Evolutionary conservation across 495 filamentous ascomycete species (phyloP).

Genomic region (Trichoderma gamsii): DNA sequence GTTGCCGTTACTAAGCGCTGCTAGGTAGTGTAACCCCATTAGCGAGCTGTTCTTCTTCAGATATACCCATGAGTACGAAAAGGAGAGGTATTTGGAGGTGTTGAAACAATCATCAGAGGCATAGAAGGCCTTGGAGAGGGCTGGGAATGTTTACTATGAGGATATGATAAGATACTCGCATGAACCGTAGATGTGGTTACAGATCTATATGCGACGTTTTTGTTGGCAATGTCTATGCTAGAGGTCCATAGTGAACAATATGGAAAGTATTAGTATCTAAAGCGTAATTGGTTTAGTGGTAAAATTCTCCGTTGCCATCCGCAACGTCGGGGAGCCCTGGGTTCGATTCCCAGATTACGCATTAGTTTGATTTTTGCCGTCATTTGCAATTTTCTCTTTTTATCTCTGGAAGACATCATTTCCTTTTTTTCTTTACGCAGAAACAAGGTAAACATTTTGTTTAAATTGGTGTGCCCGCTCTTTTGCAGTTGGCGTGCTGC

Average conservation of each 20-base stretch:
- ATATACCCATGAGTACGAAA: neutral
- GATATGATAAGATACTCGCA: too few relatives aligned
- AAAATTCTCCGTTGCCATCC: conserved; percentile 14
- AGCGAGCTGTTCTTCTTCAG: neutral
- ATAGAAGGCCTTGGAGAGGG: too few relatives aligned
- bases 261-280: neutral
- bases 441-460: neutral
- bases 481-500: neutral
- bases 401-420: neutral
- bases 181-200: too few relatives aligned
- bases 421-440: neutral
- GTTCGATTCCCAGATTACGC: conserved; percentile 14
- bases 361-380: neutral
- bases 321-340: conserved; percentile 14
- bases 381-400: neutral
- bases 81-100: too few relatives aligned
- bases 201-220: neutral
- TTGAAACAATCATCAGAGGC: too few relatives aligned
- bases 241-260: neutral
- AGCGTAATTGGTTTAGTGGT: conserved; percentile 15
- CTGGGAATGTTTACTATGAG: too few relatives aligned
- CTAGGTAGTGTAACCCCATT: neutral
- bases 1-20: neutral
- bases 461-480: neutral
- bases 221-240: neutral